Conservation (phyloP, 2,329 filamentous ascomycete genomes). For the Colletotrichum sansevieriae region DNA sequence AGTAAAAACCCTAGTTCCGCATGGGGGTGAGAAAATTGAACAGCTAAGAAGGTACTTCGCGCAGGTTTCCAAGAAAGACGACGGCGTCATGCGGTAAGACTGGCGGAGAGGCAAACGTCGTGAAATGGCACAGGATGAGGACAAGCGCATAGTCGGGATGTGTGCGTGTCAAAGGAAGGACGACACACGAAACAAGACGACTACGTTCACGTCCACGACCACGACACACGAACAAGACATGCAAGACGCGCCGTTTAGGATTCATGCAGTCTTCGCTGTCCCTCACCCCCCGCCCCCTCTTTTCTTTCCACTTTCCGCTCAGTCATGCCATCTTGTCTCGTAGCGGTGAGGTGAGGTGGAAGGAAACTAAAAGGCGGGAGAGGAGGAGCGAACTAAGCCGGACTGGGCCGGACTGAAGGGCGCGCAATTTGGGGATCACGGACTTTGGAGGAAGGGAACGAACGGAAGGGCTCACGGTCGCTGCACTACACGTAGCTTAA, state of each 20-base stretch:
- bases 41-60: not conserved
- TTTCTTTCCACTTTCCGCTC: not conserved
- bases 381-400: not conserved
- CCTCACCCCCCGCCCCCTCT: not conserved
- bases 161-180: too few relatives aligned
- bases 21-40: slow-evolving; percentile 3
- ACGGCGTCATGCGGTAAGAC: slow-evolving; percentile 40
- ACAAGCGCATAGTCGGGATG: not conserved
- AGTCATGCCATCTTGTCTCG: slow-evolving; percentile 2
- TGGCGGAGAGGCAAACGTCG: slow-evolving; percentile 19
- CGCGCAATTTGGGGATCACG: not conserved
- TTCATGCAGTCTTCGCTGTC: slow-evolving; percentile 3
- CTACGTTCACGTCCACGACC: not conserved
- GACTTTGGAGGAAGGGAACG: not conserved
- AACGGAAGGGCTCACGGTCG: not conserved
- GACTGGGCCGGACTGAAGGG: not conserved
- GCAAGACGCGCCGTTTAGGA: not conserved
- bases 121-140: not conserved
- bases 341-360: not conserved
- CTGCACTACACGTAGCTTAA: not conserved
- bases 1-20: not conserved
- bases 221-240: not conserved
- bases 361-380: not conserved
- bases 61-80: not conserved
- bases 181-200: not conserved